Evolutionary conservation across 108 stramenopile genomes (phyloP).

Genomic region (Cyclotella sp.): DNA sequence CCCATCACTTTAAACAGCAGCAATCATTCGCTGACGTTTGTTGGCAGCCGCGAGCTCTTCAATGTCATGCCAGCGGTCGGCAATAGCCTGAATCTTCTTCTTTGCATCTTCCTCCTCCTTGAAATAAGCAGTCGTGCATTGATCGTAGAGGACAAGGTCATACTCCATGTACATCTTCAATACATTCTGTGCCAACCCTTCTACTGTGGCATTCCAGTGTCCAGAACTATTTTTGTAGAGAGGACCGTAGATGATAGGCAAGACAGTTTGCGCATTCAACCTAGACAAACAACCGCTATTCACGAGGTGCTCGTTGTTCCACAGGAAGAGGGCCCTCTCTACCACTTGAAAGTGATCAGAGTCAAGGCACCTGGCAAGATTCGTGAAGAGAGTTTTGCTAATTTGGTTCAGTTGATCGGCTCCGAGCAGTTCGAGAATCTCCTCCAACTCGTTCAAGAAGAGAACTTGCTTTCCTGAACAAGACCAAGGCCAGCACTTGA

Average conservation of each 20-base stretch:
- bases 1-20: conserved; percentile 25
- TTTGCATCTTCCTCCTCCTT: conserved; percentile 91
- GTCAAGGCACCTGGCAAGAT: conserved; percentile 92
- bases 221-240: conserved; percentile 92
- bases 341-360: conserved; percentile 97
- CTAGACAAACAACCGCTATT: conserved; percentile 86
- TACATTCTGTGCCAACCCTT: conserved; percentile 96
- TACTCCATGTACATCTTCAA: conserved; percentile 97
- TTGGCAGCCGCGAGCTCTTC: conserved; percentile 62
- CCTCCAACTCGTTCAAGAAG: conserved; percentile 97
- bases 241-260: conserved; percentile 95
- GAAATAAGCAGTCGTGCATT: conserved; percentile 86
- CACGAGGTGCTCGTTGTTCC: conserved; percentile 98
- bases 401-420: conserved; percentile 91
- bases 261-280: conserved; percentile 88
- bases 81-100: conserved; percentile 77
- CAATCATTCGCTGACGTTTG: conserved; percentile 48
- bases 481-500: conserved; percentile 98
- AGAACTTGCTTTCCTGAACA: conserved; percentile 94
- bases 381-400: conserved; percentile 84
- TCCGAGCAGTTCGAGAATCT: conserved; percentile 94
- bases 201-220: conserved; percentile 99
- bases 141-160: conserved; percentile 88
- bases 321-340: conserved; percentile 96
- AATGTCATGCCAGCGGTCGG: conserved; percentile 78